Base-by-base conservation (phyloP, 495 filamentous ascomycete species). In the Daldinia concentrica region DNA sequence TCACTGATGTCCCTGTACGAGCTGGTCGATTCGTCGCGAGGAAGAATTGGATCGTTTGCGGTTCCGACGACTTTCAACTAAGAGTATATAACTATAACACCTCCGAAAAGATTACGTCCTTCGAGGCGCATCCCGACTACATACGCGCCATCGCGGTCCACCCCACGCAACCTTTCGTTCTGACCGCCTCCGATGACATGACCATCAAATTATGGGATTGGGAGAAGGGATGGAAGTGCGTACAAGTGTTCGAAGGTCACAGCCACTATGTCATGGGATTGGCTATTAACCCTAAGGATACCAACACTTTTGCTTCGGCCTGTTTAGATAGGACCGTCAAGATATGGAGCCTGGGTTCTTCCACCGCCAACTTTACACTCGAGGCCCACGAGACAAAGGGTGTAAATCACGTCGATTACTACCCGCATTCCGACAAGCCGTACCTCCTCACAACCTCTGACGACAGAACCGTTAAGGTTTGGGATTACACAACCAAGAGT, bases 151-250 rank as follows among this genome's bases (percentile, higher is more conserved):
- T 99, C 69, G 92, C 90, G 60, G 92, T 99, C n/a, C 95, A 99
- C 79, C 95, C 95, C 2, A 93, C 94, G 51, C 93, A 97, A 76
- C 94, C 95, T 9, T 98, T 97, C 73, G 93, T 98, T 51, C 86
- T 99, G 32, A 99, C 96, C 37, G 95, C 95, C 58, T 93, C 91
- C 65, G 96, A 99, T 92, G 95, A 99, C 76, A 98, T 98, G 95
- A 97, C 93, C 37, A 98, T 99, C 74, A 98, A 97, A 84, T 85
- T 98, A 61, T 99, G 96, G 96, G 93, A 99, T 82, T 99, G 95
- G 95, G 95, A 98, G 73, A 94, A 93, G 78, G 88, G 88, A 69
- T 99, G 96, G 96, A 98, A 98, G 80, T 98, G 95, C 74, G 93
- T 98, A 17, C 93, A 97, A 78, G 90, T 97, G 45, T 99, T 97